Percentiles rank a stretch among this genome's conserved stretches.
phyloP scores from a whole-genome alignment of 208 protist species.

The Porcisia hertigi region DNA sequence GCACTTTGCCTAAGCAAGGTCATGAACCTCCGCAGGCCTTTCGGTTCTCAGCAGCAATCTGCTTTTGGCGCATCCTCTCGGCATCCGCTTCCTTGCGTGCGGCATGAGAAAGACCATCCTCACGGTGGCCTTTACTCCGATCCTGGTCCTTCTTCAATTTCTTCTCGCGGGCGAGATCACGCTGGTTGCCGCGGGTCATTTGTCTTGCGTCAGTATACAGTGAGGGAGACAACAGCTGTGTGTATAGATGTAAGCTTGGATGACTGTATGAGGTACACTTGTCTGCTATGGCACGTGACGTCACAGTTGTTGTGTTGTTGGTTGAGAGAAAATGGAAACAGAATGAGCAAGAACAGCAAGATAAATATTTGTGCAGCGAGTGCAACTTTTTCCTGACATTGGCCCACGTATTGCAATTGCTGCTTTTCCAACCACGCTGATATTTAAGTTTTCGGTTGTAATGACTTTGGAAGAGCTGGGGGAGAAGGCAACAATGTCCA shows the following conservation, averaged over 20 bases:
- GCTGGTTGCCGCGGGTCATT: slow-evolving; percentile 91
- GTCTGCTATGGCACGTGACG: neutral
- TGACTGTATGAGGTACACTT: slow-evolving; percentile 10
- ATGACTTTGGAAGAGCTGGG: neutral
- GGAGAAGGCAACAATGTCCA: neutral
- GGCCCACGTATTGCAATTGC: neutral
- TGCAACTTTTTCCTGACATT: neutral
- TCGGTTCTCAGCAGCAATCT: slow-evolving; percentile 58
- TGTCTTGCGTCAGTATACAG: neutral
- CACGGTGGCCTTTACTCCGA: slow-evolving; percentile 70
- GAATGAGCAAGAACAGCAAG: neutral
- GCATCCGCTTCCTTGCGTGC: slow-evolving; percentile 87
- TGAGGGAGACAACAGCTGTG: slow-evolving; percentile 10
- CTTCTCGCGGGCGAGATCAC: slow-evolving; percentile 90
- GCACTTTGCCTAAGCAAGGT: neutral
- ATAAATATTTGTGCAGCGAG: too few relatives aligned
- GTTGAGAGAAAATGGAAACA: neutral
- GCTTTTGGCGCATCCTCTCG: slow-evolving; percentile 88
- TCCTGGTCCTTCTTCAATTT: slow-evolving; percentile 81
- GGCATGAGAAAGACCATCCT: slow-evolving; percentile 62
- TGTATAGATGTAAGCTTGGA: neutral
- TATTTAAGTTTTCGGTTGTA: too few relatives aligned
- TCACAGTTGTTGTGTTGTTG: neutral
- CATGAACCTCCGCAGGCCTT: slow-evolving; percentile 29
- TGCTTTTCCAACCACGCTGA: neutral